Conservation (phyloP, 352 stramenopile genomes). For the Phytophthora vignae region DNA sequence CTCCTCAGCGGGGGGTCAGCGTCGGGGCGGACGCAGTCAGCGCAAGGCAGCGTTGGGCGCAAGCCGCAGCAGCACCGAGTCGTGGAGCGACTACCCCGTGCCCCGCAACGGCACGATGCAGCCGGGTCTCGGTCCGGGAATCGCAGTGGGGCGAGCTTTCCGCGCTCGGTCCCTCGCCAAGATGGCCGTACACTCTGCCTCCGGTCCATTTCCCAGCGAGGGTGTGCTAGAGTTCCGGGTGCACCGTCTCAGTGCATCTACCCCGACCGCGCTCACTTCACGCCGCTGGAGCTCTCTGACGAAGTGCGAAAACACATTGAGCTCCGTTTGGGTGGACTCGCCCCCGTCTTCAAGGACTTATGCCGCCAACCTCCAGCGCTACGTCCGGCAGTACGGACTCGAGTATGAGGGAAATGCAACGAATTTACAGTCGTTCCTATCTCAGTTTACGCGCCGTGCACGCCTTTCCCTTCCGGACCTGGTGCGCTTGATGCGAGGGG, state of each 20-base stretch:
- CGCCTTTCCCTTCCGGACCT: neutral
- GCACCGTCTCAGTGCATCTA: neutral
- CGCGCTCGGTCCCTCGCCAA: neutral
- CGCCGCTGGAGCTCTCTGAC: neutral
- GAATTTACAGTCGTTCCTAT: neutral
- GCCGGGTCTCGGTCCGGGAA: no score
- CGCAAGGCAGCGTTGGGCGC: no score
- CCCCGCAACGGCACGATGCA: no score
- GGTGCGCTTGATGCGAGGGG: neutral
- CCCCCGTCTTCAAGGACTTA: neutral
- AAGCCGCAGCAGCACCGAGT: no score
- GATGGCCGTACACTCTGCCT: neutral
- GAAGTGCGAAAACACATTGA: neutral
- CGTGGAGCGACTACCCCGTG: no score
- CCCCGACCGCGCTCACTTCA: neutral
- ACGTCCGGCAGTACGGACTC: neutral
- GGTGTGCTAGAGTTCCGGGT: neutral
- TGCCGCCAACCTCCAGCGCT: no score
- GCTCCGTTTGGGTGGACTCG: neutral
- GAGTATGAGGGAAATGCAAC: neutral
- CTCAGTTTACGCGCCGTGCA: neutral
- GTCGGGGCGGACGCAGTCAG: no score
- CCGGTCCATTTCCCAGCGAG: neutral
- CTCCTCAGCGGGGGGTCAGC: no score
- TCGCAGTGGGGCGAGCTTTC: no score